Evolutionary conservation across 345 rosid species (phyloP).

Genomic region (Euphorbia tirucalli): DNA sequence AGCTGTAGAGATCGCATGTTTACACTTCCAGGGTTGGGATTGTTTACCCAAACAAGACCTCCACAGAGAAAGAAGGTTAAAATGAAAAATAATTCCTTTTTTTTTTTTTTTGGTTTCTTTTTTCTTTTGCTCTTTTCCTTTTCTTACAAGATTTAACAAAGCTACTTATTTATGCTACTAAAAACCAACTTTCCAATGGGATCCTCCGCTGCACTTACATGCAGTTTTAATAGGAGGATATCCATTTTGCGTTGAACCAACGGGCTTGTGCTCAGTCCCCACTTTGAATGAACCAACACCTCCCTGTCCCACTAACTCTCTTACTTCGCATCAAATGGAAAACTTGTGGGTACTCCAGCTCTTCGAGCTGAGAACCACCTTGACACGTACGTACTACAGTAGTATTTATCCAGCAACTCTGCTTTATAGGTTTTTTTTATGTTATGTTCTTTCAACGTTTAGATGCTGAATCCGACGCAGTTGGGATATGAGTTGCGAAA

Average conservation of each 20-base stretch:
- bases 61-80: conserved; percentile 22
- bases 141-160: conserved; percentile 24
- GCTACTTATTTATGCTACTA: conserved; percentile 27
- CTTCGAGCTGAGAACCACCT: conserved; percentile 59
- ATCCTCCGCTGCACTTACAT: conserved; percentile 45
- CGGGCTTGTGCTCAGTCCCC: conserved; percentile 66
- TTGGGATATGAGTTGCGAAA: conserved; percentile 70
- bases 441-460: conserved; percentile 41
- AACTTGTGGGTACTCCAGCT: conserved; percentile 41
- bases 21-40: conserved; percentile 46
- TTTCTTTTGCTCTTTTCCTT: conserved; percentile 1
- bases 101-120: neutral
- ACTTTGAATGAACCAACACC: conserved; percentile 90
- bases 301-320: conserved; percentile 29
- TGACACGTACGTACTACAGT: conserved; percentile 30
- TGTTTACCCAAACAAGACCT: conserved; percentile 35
- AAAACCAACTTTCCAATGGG: conserved; percentile 26
- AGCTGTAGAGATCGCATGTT: conserved; percentile 37
- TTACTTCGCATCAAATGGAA: conserved; percentile 32
- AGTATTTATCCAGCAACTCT: conserved; percentile 20
- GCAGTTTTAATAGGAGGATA: conserved; percentile 42
- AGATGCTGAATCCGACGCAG: conserved; percentile 55
- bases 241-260: conserved; percentile 28
- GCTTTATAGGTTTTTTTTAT: conserved; percentile 18
- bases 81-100: conserved; percentile 5